Evolutionary conservation across 1,139 yeast species (phyloP).

Genomic region (Sugiyamaella xylanicola): DNA sequence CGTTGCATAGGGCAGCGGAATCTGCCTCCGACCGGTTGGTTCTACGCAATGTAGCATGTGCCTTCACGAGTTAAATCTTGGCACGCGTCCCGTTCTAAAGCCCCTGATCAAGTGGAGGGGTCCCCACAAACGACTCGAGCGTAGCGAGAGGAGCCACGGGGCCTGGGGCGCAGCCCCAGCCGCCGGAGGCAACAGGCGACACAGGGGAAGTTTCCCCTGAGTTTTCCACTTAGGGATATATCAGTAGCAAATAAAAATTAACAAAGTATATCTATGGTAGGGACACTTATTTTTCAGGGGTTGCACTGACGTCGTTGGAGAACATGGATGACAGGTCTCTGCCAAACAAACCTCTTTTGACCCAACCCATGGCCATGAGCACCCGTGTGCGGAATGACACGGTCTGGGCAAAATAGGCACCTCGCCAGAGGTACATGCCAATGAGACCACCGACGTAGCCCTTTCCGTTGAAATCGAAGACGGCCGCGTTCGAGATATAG

Average conservation of each 20-base stretch:
- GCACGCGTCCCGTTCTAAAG: no score
- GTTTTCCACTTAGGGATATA: no score
- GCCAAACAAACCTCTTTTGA: constrained; percentile 63
- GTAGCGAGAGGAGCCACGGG: not conserved
- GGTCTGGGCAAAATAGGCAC: constrained; percentile 64
- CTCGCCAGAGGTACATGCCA: constrained; percentile 69
- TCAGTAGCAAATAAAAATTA: no score
- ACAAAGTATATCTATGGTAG: no score
- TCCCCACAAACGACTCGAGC: not conserved
- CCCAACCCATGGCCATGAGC: constrained; percentile 62
- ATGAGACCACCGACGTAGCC: constrained; percentile 60
- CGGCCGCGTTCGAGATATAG: constrained; percentile 66
- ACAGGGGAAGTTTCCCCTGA: no score
- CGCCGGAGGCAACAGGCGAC: not conserved
- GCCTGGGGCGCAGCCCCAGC: constrained; percentile 5
- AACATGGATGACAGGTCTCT: constrained; percentile 52
- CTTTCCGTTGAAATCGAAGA: constrained; percentile 60
- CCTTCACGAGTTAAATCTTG: not conserved
- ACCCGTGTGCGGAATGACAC: constrained; percentile 62
- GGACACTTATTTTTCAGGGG: constrained; percentile 3
- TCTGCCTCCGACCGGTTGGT: not conserved
- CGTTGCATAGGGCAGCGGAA: not conserved
- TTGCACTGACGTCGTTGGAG: constrained; percentile 23
- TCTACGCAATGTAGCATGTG: no score
- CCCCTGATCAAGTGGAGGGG: no score